A percentile compares a stretch with the other conserved stretches of the same genome.
Conservation (phyloP, 1,139 yeast genomes). For the Yamadazyma triangularis region DNA sequence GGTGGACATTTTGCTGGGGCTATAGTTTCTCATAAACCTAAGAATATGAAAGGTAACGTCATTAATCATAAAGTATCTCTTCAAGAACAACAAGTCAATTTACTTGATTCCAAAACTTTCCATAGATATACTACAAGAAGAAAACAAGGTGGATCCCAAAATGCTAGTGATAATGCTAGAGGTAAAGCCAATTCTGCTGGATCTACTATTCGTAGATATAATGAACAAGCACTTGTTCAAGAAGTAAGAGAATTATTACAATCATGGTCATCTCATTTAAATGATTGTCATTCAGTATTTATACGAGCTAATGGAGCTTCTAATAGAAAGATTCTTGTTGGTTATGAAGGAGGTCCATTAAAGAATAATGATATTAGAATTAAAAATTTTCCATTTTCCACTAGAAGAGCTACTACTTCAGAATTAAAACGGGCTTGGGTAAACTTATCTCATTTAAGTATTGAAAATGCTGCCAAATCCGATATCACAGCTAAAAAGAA, state of each 20-base stretch:
- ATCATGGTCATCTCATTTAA: slow-evolving; percentile 60
- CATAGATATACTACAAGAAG: slow-evolving; percentile 95
- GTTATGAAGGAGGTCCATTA: slow-evolving; percentile 55
- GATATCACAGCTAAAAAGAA: slow-evolving; percentile 24
- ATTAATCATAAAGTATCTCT: slow-evolving; percentile 38
- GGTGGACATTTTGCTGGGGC: slow-evolving; percentile 99
- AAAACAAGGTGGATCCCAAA: slow-evolving; percentile 97
- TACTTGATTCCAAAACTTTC: slow-evolving; percentile 77
- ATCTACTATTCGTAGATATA: slow-evolving; percentile 80
- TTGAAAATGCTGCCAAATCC: slow-evolving; percentile 53
- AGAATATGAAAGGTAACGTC: slow-evolving; percentile 50
- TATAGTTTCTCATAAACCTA: slow-evolving; percentile 68
- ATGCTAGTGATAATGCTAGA: slow-evolving; percentile 84
- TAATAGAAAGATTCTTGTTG: slow-evolving; percentile 62
- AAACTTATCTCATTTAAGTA: slow-evolving; percentile 58
- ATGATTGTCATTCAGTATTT: slow-evolving; percentile 64
- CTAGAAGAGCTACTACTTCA: slow-evolving; percentile 78
- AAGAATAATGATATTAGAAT: slow-evolving; percentile 52
- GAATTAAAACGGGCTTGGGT: slow-evolving; percentile 87
- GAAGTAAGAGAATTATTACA: slow-evolving; percentile 69
- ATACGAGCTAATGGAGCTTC: slow-evolving; percentile 78
- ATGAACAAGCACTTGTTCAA: slow-evolving; percentile 75
- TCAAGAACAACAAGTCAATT: slow-evolving; percentile 57
- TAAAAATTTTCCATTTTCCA: slow-evolving; percentile 77
- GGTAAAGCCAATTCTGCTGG: slow-evolving; percentile 99